Conservation (phyloP, 495 filamentous ascomycete species). For the Durotheca rogersii region DNA sequence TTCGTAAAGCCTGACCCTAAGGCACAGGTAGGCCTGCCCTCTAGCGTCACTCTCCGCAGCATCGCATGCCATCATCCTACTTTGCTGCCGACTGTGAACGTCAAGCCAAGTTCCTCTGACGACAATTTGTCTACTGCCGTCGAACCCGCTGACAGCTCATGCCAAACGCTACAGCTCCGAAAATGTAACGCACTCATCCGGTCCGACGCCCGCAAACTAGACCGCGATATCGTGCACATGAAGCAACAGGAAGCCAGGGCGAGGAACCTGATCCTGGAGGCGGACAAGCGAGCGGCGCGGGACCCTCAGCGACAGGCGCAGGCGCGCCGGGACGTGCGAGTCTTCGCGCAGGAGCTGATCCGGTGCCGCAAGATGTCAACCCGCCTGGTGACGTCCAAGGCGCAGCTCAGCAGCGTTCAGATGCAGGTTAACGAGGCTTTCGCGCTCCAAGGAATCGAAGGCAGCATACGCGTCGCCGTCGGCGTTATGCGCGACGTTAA, state of each 20-base stretch:
- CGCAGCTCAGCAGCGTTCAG: slow-evolving; percentile 88
- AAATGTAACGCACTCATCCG: slow-evolving; percentile 95
- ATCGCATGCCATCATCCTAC: slow-evolving; percentile 1
- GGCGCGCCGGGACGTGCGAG: slow-evolving; percentile 74
- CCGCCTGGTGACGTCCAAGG: slow-evolving; percentile 79
- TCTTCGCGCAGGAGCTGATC: slow-evolving; percentile 85
- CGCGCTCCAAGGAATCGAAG: slow-evolving; percentile 93
- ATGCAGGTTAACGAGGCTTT: slow-evolving; percentile 99
- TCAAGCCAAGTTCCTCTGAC: too few species aligned
- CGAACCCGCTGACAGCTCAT: too few species aligned
- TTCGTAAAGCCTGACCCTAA: slow-evolving; percentile 93
- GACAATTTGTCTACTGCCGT: too few species aligned
- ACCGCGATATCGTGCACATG: slow-evolving; percentile 82
- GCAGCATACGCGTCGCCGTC: slow-evolving; percentile 79
- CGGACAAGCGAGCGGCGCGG: slow-evolving; percentile 74
- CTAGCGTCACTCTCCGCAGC: too few species aligned
- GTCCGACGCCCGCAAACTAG: slow-evolving; percentile 87
- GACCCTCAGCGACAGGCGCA: slow-evolving; percentile 74
- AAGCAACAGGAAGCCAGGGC: slow-evolving; percentile 79
- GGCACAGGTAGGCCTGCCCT: slow-evolving; percentile 77
- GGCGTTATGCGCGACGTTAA: slow-evolving; percentile 98
- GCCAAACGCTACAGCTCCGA: too few species aligned
- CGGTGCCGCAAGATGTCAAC: slow-evolving; percentile 71
- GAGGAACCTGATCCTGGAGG: slow-evolving; percentile 76
- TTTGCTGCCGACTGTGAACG: neutral